phyloP scores from a whole-genome alignment of 139 green algal genomes.

The Zygnema circumcarinatum region DNA sequence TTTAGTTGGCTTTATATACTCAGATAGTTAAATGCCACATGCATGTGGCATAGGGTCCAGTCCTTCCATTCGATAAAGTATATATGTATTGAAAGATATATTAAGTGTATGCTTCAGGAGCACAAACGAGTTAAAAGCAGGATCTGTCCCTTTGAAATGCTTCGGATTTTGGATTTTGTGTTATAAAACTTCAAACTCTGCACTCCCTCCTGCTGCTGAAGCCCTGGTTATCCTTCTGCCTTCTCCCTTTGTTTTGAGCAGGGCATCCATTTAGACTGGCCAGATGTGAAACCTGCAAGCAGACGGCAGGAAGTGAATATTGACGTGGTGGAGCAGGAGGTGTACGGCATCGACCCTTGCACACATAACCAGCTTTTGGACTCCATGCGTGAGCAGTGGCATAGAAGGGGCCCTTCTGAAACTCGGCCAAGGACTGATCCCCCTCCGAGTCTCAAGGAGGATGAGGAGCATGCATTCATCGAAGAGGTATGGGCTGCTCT shows the following conservation, averaged over 20 bases:
- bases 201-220: too few relatives aligned
- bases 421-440: background rate
- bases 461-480: slow-evolving; percentile 46
- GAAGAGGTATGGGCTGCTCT: slow-evolving; percentile 53
- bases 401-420: background rate
- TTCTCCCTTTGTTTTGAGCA: background rate
- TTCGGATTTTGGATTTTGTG: too few relatives aligned
- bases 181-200: too few relatives aligned
- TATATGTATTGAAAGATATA: too few relatives aligned
- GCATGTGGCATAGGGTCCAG: too few relatives aligned
- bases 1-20: too few relatives aligned
- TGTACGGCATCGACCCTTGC: slow-evolving; percentile 60
- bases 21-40: too few relatives aligned
- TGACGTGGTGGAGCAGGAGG: slow-evolving; percentile 61
- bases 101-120: too few relatives aligned
- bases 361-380: slow-evolving; percentile 58
- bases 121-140: too few relatives aligned
- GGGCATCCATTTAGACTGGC: slow-evolving; percentile 25
- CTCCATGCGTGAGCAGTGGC: slow-evolving; percentile 25
- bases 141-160: too few relatives aligned
- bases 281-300: slow-evolving; percentile 15
- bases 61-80: too few relatives aligned
- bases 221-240: too few relatives aligned
- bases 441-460: slow-evolving; percentile 21
- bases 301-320: slow-evolving; percentile 23